Percentiles rank a stretch among this genome's conserved stretches.
Conservation (phyloP, 805 yeast species). For the Blastobotrys muscicola region DNA sequence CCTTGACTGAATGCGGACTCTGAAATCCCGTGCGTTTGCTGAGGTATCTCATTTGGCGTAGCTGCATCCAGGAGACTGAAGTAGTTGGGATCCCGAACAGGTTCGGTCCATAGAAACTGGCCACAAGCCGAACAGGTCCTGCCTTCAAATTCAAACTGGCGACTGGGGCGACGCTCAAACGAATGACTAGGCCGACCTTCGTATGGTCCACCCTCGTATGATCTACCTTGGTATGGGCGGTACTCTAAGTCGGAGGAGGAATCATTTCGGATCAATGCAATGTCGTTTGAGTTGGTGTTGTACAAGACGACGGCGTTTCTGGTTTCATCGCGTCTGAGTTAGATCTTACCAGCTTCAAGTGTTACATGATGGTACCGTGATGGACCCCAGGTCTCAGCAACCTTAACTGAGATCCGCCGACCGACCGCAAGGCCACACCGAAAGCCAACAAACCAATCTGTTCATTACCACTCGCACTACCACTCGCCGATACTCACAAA, state of each 20-base stretch:
- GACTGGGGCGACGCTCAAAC: neutral
- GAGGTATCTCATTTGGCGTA: neutral
- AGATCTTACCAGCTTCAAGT: neutral
- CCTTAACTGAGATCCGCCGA: neutral
- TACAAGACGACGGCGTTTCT: constrained; percentile 14
- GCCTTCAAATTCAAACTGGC: neutral
- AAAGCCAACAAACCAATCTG: too few species aligned
- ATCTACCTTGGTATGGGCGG: neutral
- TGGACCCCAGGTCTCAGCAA: neutral
- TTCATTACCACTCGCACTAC: too few species aligned
- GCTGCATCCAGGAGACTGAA: constrained; percentile 13
- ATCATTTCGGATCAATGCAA: constrained; percentile 10
- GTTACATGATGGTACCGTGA: too few species aligned
- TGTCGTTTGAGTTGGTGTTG: constrained; percentile 9
- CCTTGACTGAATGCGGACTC: constrained; percentile 62
- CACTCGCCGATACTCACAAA: constrained; percentile 8
- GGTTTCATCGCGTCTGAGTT: constrained; percentile 8
- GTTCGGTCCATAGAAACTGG: neutral
- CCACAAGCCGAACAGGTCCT: constrained; percentile 14
- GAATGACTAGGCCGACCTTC: neutral
- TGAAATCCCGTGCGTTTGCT: constrained; percentile 14
- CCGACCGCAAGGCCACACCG: too few species aligned
- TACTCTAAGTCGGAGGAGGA: neutral
- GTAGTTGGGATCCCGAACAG: constrained; percentile 10
- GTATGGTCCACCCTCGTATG: neutral